Percentiles rank a stretch among this genome's conserved stretches.
phyloP scores from a whole-genome alignment of 345 rosid species.

The Salix viminalis region DNA sequence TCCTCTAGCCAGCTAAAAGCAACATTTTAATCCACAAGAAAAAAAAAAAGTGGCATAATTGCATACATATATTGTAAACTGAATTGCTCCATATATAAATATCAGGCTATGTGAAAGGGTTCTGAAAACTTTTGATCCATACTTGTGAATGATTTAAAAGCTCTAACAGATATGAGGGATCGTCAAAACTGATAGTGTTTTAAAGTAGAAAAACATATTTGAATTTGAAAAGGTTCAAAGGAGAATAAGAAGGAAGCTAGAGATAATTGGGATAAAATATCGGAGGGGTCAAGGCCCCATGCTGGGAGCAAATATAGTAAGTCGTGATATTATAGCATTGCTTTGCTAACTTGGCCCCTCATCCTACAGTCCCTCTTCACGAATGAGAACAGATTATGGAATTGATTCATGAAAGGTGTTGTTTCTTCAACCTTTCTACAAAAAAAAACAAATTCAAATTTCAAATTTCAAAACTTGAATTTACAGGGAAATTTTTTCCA shows the following conservation, averaged over 20 bases:
- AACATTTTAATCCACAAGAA: conserved; percentile 4
- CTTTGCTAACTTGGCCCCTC: neutral
- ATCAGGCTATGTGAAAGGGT: neutral
- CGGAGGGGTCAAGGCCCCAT: too few species aligned
- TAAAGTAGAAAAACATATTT: neutral
- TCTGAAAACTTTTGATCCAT: neutral
- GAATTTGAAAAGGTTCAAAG: neutral
- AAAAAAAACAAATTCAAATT: neutral
- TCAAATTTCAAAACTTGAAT: neutral
- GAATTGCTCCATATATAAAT: neutral
- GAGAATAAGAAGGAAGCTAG: neutral
- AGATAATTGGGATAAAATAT: neutral
- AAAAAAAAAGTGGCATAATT: neutral
- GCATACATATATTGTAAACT: neutral
- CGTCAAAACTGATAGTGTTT: neutral
- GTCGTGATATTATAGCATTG: neutral
- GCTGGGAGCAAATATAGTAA: neutral
- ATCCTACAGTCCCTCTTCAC: neutral
- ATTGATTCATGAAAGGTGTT: neutral
- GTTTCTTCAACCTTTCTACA: neutral
- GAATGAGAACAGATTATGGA: neutral
- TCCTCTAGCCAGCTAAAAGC: conserved; percentile 27
- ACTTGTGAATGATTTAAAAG: neutral
- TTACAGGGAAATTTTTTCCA: neutral
- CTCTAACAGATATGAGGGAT: neutral